phyloP scores from a whole-genome alignment of 176 grass and related monocot genomes.

The Triticum dicoccoides region DNA sequence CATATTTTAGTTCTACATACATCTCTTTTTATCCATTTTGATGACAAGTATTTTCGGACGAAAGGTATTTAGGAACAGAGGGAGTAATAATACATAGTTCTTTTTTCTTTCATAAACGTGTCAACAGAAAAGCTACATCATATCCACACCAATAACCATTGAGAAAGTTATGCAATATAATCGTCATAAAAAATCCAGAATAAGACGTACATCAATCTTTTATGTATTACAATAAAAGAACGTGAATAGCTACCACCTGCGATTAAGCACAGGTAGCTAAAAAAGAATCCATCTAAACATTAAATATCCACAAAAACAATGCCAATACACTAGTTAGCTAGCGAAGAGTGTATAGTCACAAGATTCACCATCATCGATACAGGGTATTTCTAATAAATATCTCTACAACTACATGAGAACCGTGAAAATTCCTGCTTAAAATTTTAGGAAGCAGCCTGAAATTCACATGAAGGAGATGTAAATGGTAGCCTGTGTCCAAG shows the following conservation, averaged over 20 bases:
- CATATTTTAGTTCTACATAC: too few species aligned
- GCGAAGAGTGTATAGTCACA: slow-evolving; percentile 5
- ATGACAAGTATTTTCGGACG: too few species aligned
- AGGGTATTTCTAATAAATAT: slow-evolving; percentile 2
- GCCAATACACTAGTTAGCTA: neutral
- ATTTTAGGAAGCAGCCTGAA: neutral
- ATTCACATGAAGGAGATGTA: slow-evolving; percentile 5
- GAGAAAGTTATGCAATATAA: slow-evolving; percentile 6
- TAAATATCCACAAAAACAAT: neutral
- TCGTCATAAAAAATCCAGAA: neutral
- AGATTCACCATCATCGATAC: neutral
- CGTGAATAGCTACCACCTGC: neutral
- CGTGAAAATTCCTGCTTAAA: neutral
- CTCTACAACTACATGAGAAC: slow-evolving; percentile 9
- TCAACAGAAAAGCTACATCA: neutral
- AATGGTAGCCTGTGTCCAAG: neutral
- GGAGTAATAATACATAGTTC: neutral
- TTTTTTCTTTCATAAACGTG: neutral
- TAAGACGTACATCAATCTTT: neutral
- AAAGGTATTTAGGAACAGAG: too few species aligned
- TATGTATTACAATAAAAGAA: neutral
- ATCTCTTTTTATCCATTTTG: too few species aligned
- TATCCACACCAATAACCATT: neutral
- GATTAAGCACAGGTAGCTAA: neutral
- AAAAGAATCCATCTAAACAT: neutral